Evolutionary conservation across 805 yeast species (phyloP).

Genomic region (Scheffersomyces lignosus): DNA sequence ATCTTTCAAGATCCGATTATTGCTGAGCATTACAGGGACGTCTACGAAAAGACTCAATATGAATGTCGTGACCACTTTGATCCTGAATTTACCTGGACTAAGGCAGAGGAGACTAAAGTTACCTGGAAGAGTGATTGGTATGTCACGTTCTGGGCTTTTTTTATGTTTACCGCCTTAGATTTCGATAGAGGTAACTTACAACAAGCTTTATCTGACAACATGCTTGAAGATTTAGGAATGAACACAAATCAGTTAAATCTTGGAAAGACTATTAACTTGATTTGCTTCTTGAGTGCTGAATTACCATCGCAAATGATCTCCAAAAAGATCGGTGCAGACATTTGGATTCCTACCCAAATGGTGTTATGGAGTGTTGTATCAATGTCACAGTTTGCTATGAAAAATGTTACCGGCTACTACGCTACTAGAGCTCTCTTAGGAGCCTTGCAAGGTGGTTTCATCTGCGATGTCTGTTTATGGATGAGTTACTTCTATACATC

Average conservation of each 20-base stretch:
- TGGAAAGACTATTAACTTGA: constrained; percentile 22
- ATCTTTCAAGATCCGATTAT: constrained; percentile 40
- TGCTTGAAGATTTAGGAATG: constrained; percentile 19
- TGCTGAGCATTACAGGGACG: constrained; percentile 43
- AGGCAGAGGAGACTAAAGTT: constrained; percentile 19
- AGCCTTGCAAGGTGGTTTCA: constrained; percentile 31
- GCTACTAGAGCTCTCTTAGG: constrained; percentile 24
- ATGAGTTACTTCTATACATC: constrained; percentile 65
- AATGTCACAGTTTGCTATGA: constrained; percentile 18
- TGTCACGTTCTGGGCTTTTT: constrained; percentile 22
- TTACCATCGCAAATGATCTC: constrained; percentile 27
- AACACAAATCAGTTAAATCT: constrained; percentile 23
- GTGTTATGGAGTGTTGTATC: constrained; percentile 24
- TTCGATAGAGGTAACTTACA: constrained; percentile 24
- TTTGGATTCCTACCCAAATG: constrained; percentile 25
- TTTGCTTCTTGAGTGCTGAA: constrained; percentile 23
- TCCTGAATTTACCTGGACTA: constrained; percentile 45
- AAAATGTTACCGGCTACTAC: constrained; percentile 16
- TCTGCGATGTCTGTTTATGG: constrained; percentile 64
- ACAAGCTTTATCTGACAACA: constrained; percentile 24
- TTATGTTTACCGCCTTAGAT: constrained; percentile 23
- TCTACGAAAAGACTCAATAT: constrained; percentile 51
- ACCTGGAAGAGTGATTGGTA: constrained; percentile 21
- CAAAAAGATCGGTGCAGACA: constrained; percentile 24
- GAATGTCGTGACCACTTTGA: constrained; percentile 59